Evolutionary conservation across 2,329 filamentous ascomycete genomes (phyloP), one percentile per base, ranked within the genome.

Genomic region (Phymatotrichopsis omnivora): DNA sequence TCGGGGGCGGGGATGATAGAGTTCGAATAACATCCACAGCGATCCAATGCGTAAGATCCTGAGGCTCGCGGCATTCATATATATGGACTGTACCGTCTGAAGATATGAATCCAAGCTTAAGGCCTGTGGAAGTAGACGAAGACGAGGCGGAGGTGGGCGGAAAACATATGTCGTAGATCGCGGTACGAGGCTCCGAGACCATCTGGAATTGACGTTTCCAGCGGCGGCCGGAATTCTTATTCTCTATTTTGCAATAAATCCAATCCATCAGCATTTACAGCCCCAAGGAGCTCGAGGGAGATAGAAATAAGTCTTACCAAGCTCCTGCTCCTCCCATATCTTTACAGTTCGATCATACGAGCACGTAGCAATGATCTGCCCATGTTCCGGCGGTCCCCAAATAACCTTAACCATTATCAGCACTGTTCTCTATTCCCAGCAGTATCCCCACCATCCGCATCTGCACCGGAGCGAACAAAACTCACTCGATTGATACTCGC

Each of bases 291-390:
- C 30, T 28, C 33, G 16, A 17, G 14, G 7, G 17, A 7, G 11
- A 12, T 17, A 12, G 28, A 14, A 11, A 25, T 23, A 23, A 28
- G 12, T 39, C 6, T 27, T 47, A 54, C 53, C 53, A 43, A 56
- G 49, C 42, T 59, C 57, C 27, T 59, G 57, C 34, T 59, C 56
- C 44, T 59, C 57, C 45, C 55, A 59, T 45, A 59, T 59, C 38
- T 52, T 52, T 19, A 59, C 56, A 7, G 47, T 57, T 25, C 57
- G 49, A 33, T 59, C 57, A 41, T 57, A 57, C 5, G 57, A 58
- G 43, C 56, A 58, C 7, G 57, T 58, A n/a, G 56, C 57, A 16
- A 59, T 55, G 27, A 58, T 59, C 39, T 59, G 57, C 11, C 58
- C 58, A 38, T 57, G 57, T 35, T 57, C 57, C 8, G 57, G 56